phyloP scores from a whole-genome alignment of 2,329 filamentous ascomycete genomes.

The Fusarium tuaranense region DNA sequence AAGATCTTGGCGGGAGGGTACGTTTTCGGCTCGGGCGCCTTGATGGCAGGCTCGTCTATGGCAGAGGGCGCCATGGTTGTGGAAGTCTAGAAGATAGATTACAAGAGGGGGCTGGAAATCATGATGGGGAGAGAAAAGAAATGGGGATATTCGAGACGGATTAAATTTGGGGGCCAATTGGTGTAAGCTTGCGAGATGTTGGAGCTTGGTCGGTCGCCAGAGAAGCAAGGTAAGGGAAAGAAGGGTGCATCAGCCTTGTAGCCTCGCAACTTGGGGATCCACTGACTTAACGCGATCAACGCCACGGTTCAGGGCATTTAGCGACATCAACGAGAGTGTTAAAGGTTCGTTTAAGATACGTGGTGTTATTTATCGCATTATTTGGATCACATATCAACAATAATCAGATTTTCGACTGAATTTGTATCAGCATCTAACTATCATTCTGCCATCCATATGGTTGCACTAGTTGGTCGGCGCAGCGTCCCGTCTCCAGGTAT shows the following conservation, averaged over 20 bases:
- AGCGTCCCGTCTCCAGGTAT: background rate
- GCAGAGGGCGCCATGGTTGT: conserved; percentile 65
- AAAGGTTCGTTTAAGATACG: background rate
- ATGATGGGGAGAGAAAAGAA: conserved; percentile 27
- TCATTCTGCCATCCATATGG: background rate
- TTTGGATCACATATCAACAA: background rate
- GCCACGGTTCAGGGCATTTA: conserved; percentile 5
- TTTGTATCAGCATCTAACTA: background rate
- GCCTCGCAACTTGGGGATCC: conserved; percentile 31
- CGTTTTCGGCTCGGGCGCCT: conserved; percentile 52
- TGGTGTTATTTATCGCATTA: background rate
- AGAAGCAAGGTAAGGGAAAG: conserved; percentile 23
- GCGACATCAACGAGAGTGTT: background rate
- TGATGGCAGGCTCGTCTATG: conserved; percentile 56
- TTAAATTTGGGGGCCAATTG: conserved; percentile 43
- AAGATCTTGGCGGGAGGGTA: conserved; percentile 69
- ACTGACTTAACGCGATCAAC: conserved; percentile 12
- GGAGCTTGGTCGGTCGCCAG: conserved; percentile 34
- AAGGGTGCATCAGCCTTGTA: conserved; percentile 21
- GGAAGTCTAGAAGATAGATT: conserved; percentile 11
- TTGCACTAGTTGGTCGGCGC: background rate
- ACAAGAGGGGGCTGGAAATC: conserved; percentile 23
- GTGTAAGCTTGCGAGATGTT: conserved; percentile 32
- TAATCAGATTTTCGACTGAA: background rate
- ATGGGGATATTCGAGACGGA: conserved; percentile 11